Base-by-base conservation (phyloP, 306 rosid species). In the Corylus avellana region DNA sequence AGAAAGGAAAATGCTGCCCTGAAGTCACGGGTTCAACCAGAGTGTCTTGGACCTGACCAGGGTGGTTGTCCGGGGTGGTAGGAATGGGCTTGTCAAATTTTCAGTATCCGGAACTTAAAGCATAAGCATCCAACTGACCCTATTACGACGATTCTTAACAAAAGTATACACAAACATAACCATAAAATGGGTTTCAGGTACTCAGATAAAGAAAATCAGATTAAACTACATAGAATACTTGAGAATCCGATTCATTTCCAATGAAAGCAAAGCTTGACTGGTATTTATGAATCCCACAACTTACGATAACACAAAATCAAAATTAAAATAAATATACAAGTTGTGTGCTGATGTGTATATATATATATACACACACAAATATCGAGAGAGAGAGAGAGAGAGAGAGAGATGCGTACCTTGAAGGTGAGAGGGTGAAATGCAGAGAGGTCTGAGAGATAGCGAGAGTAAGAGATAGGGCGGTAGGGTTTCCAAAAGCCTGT, bases 401-500 rank as follows among this genome's bases (percentile, higher is more conserved):
- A 59, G 51, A 67, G 54, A 16, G 67, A 20, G 67, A 47, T 16
- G 67, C 79, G 27, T 81, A 85, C 88, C 85, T 85, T 42, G 58
- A 75, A 54, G 9, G 58, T 22, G 70, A 66, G 75, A 22, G 35
- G 61, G 77, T 55, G 10, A 57, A 83, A 83, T 83, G 86, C 81
- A 79, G 83, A 54, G 78, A 22, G 48, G 75, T n/a, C 32, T 42
- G 44, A 48, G 9, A 72, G 50, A 29, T 11, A 17, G 29, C 48
- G 66, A 67, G 49, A 73, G 46, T 22, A 46, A 54, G 20, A 48
- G 10, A 14, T 27, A 22, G 42, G 69, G 58, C 71, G 70, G 73
- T 85, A 82, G 88, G 88, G 83, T 85, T 85, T 82, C 79, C 18
- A 74, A 35, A 63, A 57, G 25, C 68, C 22, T 49, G 47, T 64